These are phyloP conservation scores for Populus davidiana DNA, from an alignment of 345 rosid genomes.

Conservation along the genomic window DNA sequence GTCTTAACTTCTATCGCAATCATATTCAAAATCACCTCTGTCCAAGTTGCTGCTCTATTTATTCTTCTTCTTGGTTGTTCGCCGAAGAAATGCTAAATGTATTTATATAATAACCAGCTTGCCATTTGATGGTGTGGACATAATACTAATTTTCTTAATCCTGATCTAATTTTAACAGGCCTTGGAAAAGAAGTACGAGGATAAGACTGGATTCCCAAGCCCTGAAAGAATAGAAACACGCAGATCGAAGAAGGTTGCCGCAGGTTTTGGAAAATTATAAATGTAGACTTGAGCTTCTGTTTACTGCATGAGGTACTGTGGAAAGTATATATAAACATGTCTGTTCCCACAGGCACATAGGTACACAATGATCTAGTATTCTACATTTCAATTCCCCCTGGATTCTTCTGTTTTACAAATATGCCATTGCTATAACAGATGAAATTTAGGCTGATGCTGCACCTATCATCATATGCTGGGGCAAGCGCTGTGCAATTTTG, in stretches of 20 bases:
- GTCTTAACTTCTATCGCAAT: not conserved
- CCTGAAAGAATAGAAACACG: conserved; percentile 71
- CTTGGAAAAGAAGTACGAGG: conserved; percentile 78
- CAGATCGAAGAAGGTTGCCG: conserved; percentile 52
- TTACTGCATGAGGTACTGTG: not conserved
- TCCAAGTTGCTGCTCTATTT: not conserved
- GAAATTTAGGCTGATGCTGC: conserved; percentile 1
- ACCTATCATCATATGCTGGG: not conserved
- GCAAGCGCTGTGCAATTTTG: not conserved
- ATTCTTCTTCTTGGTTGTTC: not conserved
- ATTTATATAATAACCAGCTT: not conserved
- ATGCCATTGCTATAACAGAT: not conserved
- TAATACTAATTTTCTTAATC: not conserved
- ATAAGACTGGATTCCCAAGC: conserved; percentile 63
- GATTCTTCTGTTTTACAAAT: not conserved
- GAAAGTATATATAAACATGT: not conserved
- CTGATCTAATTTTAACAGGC: conserved; percentile 42
- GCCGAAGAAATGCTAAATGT: not conserved
- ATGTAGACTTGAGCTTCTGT: conserved; percentile 16
- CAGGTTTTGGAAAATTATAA: conserved; percentile 81
- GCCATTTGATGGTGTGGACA: not conserved
- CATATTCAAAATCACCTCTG: not conserved
- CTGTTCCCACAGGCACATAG: not conserved
- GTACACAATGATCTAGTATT: no score
- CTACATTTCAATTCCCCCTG: no score